phyloP scores from a whole-genome alignment of 179 eudicot genomes.

The Nepenthes alata region DNA sequence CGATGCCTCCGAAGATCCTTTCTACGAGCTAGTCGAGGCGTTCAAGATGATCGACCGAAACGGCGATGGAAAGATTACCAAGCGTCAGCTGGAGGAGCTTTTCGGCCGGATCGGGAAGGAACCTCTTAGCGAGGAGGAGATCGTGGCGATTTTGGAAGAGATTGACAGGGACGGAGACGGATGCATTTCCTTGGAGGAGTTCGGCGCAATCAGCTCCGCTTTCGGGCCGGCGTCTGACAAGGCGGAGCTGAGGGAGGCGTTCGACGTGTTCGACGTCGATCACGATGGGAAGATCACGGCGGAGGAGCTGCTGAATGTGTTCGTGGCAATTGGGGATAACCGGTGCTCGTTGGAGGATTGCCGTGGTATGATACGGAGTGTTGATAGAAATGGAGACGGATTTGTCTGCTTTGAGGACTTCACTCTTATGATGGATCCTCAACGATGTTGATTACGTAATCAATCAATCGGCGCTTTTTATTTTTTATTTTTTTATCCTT shows the following conservation, averaged over 20 bases:
- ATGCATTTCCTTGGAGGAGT: slow-evolving; percentile 6
- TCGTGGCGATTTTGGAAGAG: slow-evolving; percentile 1
- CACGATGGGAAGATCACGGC: slow-evolving; percentile 68
- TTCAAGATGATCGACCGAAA: slow-evolving; percentile 42
- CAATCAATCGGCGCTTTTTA: too few species aligned
- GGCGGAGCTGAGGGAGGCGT: slow-evolving; percentile 23
- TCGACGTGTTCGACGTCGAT: slow-evolving; percentile 59
- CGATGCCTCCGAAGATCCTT: slow-evolving; percentile 1
- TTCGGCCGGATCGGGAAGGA: slow-evolving; percentile 13
- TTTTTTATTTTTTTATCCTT: too few species aligned
- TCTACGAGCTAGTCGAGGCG: slow-evolving; percentile 9
- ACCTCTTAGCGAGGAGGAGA: slow-evolving; percentile 5
- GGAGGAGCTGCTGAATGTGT: slow-evolving; percentile 46
- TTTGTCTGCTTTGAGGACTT: slow-evolving; percentile 33
- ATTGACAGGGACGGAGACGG: slow-evolving; percentile 9
- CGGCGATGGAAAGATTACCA: slow-evolving; percentile 42
- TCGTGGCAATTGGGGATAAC: slow-evolving; percentile 43
- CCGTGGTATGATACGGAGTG: slow-evolving; percentile 48
- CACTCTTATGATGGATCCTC: slow-evolving; percentile 26
- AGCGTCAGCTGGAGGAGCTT: slow-evolving; percentile 21
- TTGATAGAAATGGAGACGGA: slow-evolving; percentile 29
- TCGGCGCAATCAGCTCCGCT: slow-evolving; percentile 2
- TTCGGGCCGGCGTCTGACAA: background rate
- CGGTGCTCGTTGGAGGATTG: slow-evolving; percentile 68
- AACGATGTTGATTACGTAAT: background rate